Evolutionary conservation across 2,329 filamentous ascomycete genomes (phyloP).

Genomic region (Aspergillus melleus): DNA sequence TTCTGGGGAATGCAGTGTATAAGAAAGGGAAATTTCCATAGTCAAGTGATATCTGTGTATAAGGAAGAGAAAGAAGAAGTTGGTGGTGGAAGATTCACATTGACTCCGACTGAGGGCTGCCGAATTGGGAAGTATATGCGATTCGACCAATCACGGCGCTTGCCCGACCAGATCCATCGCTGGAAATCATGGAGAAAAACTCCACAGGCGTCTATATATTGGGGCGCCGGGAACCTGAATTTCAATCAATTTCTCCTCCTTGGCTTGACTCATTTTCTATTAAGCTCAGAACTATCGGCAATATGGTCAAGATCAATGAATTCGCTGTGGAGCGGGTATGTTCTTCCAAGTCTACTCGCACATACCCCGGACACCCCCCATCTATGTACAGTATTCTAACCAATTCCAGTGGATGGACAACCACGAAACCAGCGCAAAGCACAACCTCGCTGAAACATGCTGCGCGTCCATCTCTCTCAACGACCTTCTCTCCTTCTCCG

Average conservation of each 20-base stretch:
- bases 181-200: not conserved
- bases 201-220: not conserved
- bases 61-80: too few relatives aligned
- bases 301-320: constrained; percentile 20
- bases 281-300: not conserved
- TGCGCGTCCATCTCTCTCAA: constrained; percentile 72
- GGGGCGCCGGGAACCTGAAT: not conserved
- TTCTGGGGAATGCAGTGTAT: too few relatives aligned
- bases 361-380: too few relatives aligned
- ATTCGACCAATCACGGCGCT: constrained; percentile 17
- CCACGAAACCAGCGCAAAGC: constrained; percentile 53
- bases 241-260: not conserved
- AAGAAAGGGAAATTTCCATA: too few relatives aligned
- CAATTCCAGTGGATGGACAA: constrained; percentile 56
- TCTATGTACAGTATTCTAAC: not conserved
- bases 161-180: not conserved
- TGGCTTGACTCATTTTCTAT: not conserved
- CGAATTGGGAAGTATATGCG: constrained; percentile 16
- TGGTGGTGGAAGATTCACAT: not conserved
- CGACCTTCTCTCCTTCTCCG: constrained; percentile 61
- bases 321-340: constrained; percentile 9
- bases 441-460: constrained; percentile 79
- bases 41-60: too few relatives aligned
- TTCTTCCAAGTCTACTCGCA: too few relatives aligned
- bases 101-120: not conserved